phyloP scores from a whole-genome alignment of 805 yeast species.

The Starmerella riodocensis region DNA sequence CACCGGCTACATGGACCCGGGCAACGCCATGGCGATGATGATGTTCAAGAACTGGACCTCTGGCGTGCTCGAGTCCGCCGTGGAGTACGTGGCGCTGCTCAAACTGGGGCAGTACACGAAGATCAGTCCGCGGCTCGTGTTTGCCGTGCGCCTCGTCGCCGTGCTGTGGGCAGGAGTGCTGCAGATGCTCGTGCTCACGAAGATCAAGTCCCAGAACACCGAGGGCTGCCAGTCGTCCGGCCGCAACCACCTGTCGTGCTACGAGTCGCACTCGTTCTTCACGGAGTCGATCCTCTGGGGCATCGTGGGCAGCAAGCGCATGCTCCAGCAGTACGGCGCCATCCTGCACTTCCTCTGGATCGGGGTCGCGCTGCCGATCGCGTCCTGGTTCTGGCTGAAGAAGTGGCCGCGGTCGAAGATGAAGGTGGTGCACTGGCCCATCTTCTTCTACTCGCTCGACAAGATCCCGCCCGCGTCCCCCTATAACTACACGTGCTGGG shows the following conservation, averaged over 20 bases:
- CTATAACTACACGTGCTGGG: conserved; percentile 48
- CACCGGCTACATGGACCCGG: conserved; percentile 53
- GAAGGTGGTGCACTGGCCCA: conserved; percentile 48
- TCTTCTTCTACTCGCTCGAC: conserved; percentile 48
- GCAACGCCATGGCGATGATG: conserved; percentile 48
- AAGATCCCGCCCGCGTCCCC: conserved; percentile 65
- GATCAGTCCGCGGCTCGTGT: conserved; percentile 48
- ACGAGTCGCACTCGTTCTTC: conserved; percentile 35
- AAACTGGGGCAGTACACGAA: conserved; percentile 55
- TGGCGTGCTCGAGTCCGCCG: conserved; percentile 42
- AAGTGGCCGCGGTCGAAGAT: conserved; percentile 32
- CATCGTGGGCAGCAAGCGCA: conserved; percentile 47
- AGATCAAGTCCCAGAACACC: conserved; percentile 30
- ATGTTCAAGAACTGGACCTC: conserved; percentile 48
- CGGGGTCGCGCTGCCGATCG: conserved; percentile 39
- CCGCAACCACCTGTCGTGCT: conserved; percentile 37
- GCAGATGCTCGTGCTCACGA: conserved; percentile 33
- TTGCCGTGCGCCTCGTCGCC: conserved; percentile 38
- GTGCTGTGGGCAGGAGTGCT: conserved; percentile 36
- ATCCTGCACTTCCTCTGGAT: conserved; percentile 47
- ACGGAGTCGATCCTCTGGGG: conserved; percentile 56
- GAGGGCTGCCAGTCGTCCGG: conserved; percentile 36
- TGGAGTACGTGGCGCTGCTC: conserved; percentile 41
- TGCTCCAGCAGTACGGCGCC: conserved; percentile 42
- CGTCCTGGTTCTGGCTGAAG: conserved; percentile 30